Evolutionary conservation across 306 rosid genomes (phyloP), one percentile per base, ranked within the genome.

Genomic region (Corylus americana): DNA sequence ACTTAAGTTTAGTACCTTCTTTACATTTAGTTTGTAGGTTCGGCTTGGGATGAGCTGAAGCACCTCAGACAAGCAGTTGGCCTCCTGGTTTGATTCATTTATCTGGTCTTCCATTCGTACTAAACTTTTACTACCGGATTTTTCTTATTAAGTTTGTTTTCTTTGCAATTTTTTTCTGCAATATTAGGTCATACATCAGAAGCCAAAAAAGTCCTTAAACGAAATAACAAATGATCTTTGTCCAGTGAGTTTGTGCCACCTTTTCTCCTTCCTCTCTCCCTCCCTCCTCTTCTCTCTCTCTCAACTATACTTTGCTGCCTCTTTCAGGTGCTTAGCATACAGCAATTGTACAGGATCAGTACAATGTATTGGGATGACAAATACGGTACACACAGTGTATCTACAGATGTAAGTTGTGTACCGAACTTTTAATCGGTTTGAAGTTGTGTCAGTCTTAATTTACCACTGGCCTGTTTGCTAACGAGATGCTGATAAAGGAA

Each of bases 311-410:
- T 72, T 44, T 77, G 73, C 50, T 69, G 67, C 64, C 66, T 70
- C 70, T 70, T 55, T 77, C 89, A 94, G 98, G 98, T 91, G 85
- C 97, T 96, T 79, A 96, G 99, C 86, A 96, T 96, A 81, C 99
- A 96, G 83, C 99, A 96, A 77, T 76, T 96, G 83, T 96, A 96
- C 85, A 90, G 99, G 85, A 96, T 96, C 81, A 91, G 99, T 87
- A 96, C 99, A 70, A 96, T 96, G 99, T 96, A 96, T 83, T 96
- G 99, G 99, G 99, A 96, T 79, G 99, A 96, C 86, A 96, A 96
- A 80, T 96, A 93, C 25, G 99, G 99, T 59, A 96, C 99, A 11
- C 99, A 93, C 83, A 96, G 98, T 22, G 99, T 96, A 74, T 93
- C 98, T 82, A 74, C 99, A 39, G 97, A 96, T 22, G 99, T 96